Evolutionary conservation across 371 early-diverging fungal genomes (phyloP).

Genomic region (Batkoa obscura): DNA sequence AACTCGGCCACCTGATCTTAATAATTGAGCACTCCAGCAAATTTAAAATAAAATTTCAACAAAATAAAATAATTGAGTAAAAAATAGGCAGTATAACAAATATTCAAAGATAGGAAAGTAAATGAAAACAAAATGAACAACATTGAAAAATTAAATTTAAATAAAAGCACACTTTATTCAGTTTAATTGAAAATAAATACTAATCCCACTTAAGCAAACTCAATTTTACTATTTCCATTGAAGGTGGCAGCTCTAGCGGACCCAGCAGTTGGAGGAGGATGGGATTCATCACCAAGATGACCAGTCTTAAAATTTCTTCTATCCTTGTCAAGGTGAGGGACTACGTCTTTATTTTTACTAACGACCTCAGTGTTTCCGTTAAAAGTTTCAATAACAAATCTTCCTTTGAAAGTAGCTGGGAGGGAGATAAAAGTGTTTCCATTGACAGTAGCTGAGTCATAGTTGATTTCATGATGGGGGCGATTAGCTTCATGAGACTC

Average conservation of each 20-base stretch:
- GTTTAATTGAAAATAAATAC: too few relatives aligned
- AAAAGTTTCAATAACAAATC: neutral
- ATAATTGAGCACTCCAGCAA: too few relatives aligned
- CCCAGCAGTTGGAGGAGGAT: neutral
- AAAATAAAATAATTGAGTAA: too few relatives aligned
- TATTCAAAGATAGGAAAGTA: too few relatives aligned
- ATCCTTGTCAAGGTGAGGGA: neutral
- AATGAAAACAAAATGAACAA: too few relatives aligned
- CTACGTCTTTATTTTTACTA: neutral
- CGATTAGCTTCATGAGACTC: neutral
- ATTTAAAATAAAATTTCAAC: too few relatives aligned
- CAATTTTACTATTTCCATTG: neutral
- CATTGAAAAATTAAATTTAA: too few relatives aligned
- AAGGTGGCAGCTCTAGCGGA: neutral
- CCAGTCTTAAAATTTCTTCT: neutral
- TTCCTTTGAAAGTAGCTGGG: neutral
- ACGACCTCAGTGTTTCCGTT: neutral
- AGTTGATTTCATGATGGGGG: neutral
- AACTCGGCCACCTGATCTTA: too few relatives aligned
- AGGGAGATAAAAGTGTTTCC: neutral
- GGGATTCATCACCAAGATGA: neutral
- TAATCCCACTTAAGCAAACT: neutral
- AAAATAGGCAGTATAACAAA: too few relatives aligned
- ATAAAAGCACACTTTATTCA: too few relatives aligned
- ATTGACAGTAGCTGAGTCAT: neutral